These are phyloP conservation scores for Nectriaceae sp. DNA, from an alignment of 2,329 filamentous ascomycete genomes.

Conservation along the genomic window DNA sequence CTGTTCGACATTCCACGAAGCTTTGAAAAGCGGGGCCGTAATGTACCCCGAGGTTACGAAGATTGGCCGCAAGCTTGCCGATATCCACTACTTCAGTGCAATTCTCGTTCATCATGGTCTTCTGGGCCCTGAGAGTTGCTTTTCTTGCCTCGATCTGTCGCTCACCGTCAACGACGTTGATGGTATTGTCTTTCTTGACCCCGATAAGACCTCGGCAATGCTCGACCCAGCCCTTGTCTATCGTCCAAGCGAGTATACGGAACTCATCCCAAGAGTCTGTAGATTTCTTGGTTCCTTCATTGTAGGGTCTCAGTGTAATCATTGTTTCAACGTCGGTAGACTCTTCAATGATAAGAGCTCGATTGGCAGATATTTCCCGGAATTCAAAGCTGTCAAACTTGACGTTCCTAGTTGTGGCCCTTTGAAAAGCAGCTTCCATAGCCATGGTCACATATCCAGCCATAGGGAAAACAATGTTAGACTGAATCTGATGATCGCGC, in stretches of 20 bases:
- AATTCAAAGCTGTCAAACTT: neutral
- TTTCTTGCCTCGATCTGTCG: neutral
- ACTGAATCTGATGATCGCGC: conserved; percentile 36
- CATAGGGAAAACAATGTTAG: conserved; percentile 21
- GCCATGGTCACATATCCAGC: conserved; percentile 42
- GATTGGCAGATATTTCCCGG: neutral
- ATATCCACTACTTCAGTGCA: neutral
- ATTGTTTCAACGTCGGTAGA: neutral
- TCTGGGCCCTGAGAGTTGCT: neutral
- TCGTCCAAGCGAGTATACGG: neutral
- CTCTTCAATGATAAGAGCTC: neutral
- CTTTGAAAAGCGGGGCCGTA: neutral
- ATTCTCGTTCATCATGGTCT: neutral
- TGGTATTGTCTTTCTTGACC: neutral
- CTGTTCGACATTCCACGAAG: neutral
- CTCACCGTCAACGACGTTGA: neutral
- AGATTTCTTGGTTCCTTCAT: neutral
- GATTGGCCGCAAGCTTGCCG: neutral
- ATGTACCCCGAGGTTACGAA: neutral
- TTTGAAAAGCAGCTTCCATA: conserved; percentile 36
- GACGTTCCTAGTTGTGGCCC: neutral
- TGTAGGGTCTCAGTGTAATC: conserved; percentile 2
- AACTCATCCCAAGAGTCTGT: neutral
- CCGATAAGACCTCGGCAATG: conserved; percentile 2
- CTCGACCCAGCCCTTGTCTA: neutral